Base-by-base conservation (phyloP, 2,329 filamentous ascomycete genomes). In the Blastomyces parvus region DNA sequence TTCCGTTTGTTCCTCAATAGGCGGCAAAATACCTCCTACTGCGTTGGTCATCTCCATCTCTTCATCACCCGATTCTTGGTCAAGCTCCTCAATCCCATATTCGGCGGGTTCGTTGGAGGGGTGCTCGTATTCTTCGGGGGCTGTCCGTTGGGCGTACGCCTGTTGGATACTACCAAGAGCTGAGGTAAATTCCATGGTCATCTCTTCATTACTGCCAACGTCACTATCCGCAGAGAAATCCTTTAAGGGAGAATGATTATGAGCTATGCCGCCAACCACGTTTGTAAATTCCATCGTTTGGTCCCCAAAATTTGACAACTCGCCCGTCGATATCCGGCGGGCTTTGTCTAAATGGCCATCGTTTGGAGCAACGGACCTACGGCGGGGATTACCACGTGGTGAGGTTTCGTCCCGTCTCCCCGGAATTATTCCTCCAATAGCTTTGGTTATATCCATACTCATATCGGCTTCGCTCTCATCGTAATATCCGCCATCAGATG, bases 361-460 rank as follows among this genome's bases (percentile, higher is more conserved):
- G 69, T 67, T 69, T 67, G 64, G 68, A 8, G 59, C 50, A 33
- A 72, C 65, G 30, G 74, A 73, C 62, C 74, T 74, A 22, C 71
- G 66, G 64, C 69, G 66, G 64, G 72, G 64, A 66, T 64, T 66
- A 59, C 55, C 58, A 17, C 67, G 66, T 14, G 67, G 67, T 52
- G 48, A 52, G 40, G 58, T n/a, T 44, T 48, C 55, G 33, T 60
- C n/a, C 48, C 58, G 33, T 55, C n/a, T 27, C 30, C 66, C 66
- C 5, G 82, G 78, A 25, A 96, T 75, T 62, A 97, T 97, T 2
- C 87, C 84, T 9, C 93, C 93, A 61, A 96, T 81, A 9, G 86
- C 90, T 62, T 85, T 86, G 1, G 93, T 97, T 8, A 97, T 90
- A 69, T 97, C 93, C 93, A 97, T 97, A 27, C 90, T 94, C 81